Conservation (phyloP, 2,329 filamentous ascomycete genomes). For the Phoma sp. region DNA sequence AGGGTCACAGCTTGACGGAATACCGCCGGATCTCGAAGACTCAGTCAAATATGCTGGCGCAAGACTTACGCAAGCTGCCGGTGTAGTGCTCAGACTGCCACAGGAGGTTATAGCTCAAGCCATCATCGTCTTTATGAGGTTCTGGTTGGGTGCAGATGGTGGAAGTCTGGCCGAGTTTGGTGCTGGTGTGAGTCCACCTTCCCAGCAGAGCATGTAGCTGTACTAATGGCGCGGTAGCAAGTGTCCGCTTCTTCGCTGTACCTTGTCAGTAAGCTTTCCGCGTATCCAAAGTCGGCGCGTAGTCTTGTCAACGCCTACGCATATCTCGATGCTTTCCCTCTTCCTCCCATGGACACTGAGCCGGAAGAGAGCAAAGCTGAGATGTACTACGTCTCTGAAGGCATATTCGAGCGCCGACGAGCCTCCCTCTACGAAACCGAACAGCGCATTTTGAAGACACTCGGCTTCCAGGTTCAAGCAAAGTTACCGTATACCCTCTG, state of each 20-base stretch:
- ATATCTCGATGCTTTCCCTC: conserved; percentile 71
- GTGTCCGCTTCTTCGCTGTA: conserved; percentile 83
- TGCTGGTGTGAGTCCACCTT: conserved; percentile 60
- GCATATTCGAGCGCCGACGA: conserved; percentile 66
- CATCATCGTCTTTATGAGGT: conserved; percentile 80
- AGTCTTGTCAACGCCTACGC: conserved; percentile 85
- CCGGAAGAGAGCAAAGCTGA: conserved; percentile 32
- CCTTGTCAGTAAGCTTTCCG: conserved; percentile 81
- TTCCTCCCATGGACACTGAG: conserved; percentile 63
- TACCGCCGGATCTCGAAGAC: conserved; percentile 74
- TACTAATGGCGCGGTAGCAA: conserved; percentile 62
- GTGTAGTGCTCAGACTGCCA: conserved; percentile 80
- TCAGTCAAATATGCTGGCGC: conserved; percentile 74
- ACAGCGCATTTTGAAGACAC: conserved; percentile 73
- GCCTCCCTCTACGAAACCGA: conserved; percentile 77
- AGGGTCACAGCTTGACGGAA: conserved; percentile 60
- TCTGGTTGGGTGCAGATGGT: conserved; percentile 70
- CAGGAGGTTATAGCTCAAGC: conserved; percentile 87
- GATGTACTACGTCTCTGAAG: conserved; percentile 70
- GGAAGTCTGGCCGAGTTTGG: conserved; percentile 58
- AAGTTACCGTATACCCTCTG: conserved; percentile 85
- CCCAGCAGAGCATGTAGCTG: not conserved
- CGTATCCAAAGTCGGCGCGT: conserved; percentile 75
- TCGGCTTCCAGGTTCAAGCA: conserved; percentile 85
- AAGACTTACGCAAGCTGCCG: conserved; percentile 77